Conservation (phyloP, 2,329 filamentous ascomycete species). For the Sclerotinia trifoliorum region DNA sequence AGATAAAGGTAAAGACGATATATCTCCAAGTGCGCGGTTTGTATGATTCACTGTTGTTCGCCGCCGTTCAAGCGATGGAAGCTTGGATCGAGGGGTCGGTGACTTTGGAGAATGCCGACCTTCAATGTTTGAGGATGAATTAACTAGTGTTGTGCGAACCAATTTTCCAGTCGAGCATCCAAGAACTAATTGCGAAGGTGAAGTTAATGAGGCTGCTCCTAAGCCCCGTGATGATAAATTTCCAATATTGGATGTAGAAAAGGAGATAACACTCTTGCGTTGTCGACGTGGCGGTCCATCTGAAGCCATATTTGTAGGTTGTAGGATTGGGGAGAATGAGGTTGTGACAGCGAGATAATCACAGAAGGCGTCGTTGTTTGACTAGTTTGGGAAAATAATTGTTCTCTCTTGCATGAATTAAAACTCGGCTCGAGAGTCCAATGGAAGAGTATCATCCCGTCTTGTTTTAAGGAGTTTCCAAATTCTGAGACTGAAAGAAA, state of each 20-base stretch:
- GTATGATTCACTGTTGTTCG: slow-evolving; percentile 2
- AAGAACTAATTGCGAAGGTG: slow-evolving; percentile 4
- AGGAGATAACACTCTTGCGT: background rate
- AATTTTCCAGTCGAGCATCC: background rate
- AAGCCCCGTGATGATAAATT: background rate
- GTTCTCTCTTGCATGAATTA: background rate
- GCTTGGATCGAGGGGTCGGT: background rate
- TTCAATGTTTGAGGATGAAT: background rate
- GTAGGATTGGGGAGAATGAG: background rate
- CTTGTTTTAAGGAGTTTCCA: background rate
- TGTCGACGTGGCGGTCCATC: background rate
- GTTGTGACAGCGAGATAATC: background rate
- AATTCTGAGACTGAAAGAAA: background rate
- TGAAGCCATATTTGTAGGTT: slow-evolving; percentile 4
- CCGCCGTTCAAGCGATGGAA: background rate
- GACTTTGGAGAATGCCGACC: background rate
- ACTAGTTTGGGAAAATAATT: background rate
- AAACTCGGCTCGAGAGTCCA: slow-evolving; percentile 4
- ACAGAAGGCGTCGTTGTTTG: background rate
- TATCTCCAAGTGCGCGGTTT: background rate
- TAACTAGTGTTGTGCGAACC: background rate
- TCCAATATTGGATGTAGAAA: background rate
- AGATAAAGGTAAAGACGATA: background rate
- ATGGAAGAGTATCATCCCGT: slow-evolving; percentile 1
- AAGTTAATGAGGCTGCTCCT: background rate